A percentile compares a stretch with the other conserved stretches of the same genome.
Evolutionary conservation across 495 filamentous ascomycete species (phyloP).

Genomic region (Xylaria palmicola): DNA sequence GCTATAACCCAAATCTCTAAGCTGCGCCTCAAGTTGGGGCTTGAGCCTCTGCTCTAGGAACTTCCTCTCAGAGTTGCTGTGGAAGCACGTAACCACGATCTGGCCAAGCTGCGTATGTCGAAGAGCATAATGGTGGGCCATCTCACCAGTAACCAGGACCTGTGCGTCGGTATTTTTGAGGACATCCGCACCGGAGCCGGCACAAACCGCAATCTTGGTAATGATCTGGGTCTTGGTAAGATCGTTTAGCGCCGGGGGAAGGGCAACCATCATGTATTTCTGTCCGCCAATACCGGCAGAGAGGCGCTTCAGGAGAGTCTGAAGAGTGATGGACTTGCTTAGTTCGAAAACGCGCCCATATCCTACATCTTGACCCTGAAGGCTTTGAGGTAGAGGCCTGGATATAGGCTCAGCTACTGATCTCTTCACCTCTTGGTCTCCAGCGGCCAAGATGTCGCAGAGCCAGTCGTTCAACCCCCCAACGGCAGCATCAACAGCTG

Average conservation of each 20-base stretch:
- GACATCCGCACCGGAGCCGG: conserved; percentile 76
- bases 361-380: conserved; percentile 60
- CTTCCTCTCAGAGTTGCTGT: conserved; percentile 85
- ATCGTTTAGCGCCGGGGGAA: conserved; percentile 27
- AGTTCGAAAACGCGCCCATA: conserved; percentile 76
- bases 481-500: conserved; percentile 84
- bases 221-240: conserved; percentile 42
- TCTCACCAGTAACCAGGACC: conserved; percentile 85
- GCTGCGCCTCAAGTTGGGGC: conserved; percentile 54
- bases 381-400: conserved; percentile 42
- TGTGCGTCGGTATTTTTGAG: conserved; percentile 69
- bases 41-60: conserved; percentile 73
- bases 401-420: conserved; percentile 40
- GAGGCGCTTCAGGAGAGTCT: conserved; percentile 56
- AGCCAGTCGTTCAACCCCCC: conserved; percentile 95
- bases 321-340: conserved; percentile 54
- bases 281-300: conserved; percentile 36
- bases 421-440: conserved; percentile 25
- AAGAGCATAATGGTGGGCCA: conserved; percentile 89
- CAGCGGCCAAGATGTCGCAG: conserved; percentile 69
- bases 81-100: conserved; percentile 79
- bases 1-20: conserved; percentile 38
- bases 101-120: conserved; percentile 85
- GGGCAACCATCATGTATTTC: conserved; percentile 41
- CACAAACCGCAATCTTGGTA: conserved; percentile 67